Evolutionary conservation across 176 grass and related monocot species (phyloP).

Genomic region (Carex littledalei): DNA sequence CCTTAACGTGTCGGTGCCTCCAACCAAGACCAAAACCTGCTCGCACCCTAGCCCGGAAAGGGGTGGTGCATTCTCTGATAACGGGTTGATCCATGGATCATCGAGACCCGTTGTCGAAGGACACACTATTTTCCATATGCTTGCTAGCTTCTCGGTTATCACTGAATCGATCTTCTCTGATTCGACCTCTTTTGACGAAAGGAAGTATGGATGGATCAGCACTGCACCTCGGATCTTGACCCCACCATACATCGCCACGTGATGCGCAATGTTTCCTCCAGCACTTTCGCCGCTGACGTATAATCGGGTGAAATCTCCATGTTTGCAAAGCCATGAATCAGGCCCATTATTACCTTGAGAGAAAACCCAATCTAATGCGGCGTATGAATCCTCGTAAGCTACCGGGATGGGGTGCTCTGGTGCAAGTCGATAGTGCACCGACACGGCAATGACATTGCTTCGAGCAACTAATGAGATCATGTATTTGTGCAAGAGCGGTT

Average conservation of each 20-base stretch:
- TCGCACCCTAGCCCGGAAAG: slow-evolving; percentile 31
- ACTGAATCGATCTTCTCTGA: slow-evolving; percentile 29
- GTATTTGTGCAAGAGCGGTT: slow-evolving; percentile 33
- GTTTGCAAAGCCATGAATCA: slow-evolving; percentile 44
- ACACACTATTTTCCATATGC: slow-evolving; percentile 51
- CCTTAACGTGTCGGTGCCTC: slow-evolving; percentile 38
- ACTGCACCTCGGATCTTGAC: slow-evolving; percentile 31
- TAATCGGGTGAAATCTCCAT: slow-evolving; percentile 49
- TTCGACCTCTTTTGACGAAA: slow-evolving; percentile 21
- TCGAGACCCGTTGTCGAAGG: slow-evolving; percentile 38
- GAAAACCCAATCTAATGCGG: slow-evolving; percentile 50
- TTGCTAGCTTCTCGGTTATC: slow-evolving; percentile 1
- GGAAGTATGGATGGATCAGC: slow-evolving; percentile 67
- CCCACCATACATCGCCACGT: slow-evolving; percentile 54
- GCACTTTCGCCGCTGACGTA: slow-evolving; percentile 69
- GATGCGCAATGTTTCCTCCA: slow-evolving; percentile 64
- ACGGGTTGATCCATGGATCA: slow-evolving; percentile 69
- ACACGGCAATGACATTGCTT: slow-evolving; percentile 36
- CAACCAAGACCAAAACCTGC: slow-evolving; percentile 42
- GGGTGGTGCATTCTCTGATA: slow-evolving; percentile 36
- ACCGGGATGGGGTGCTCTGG: slow-evolving; percentile 46
- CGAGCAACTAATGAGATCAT: slow-evolving; percentile 36
- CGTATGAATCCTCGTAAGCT: slow-evolving; percentile 49
- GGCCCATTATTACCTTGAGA: slow-evolving; percentile 25
- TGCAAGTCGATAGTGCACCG: slow-evolving; percentile 54